phyloP scores from a whole-genome alignment of 148 eudicot species.

The Arbutus unedo region DNA sequence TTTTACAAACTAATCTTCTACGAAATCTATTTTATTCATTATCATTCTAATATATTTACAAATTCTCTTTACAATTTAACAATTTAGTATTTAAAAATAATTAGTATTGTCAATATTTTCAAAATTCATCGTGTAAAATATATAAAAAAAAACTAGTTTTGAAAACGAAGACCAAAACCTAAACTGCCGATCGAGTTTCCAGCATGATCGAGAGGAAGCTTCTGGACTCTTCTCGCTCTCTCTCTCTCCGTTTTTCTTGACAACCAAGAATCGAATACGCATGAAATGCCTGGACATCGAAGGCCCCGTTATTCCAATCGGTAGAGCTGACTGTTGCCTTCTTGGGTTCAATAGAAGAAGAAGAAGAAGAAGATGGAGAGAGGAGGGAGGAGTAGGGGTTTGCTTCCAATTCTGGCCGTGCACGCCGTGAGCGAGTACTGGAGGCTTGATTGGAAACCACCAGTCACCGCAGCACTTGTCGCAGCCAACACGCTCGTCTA shows the following conservation, averaged over 20 bases:
- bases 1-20: no score
- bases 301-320: background rate
- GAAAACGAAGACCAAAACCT: no score
- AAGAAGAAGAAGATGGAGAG: background rate
- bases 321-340: background rate
- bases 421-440: constrained; percentile 8
- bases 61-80: no score
- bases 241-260: background rate
- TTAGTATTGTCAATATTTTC: no score
- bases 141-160: no score
- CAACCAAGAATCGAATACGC: background rate
- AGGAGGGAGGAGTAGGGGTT: background rate
- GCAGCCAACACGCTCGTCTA: constrained; percentile 2
- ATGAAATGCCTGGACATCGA: background rate
- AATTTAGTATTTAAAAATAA: no score
- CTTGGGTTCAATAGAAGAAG: background rate
- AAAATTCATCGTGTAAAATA: no score
- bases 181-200: no score
- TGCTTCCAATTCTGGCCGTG: background rate
- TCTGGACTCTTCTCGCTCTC: background rate
- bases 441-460: constrained; percentile 6
- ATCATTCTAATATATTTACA: no score
- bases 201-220: background rate
- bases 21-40: no score
- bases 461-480: constrained; percentile 2